Evolutionary conservation across 2,329 filamentous ascomycete genomes (phyloP).

Genomic region (Aspergillus melleus): DNA sequence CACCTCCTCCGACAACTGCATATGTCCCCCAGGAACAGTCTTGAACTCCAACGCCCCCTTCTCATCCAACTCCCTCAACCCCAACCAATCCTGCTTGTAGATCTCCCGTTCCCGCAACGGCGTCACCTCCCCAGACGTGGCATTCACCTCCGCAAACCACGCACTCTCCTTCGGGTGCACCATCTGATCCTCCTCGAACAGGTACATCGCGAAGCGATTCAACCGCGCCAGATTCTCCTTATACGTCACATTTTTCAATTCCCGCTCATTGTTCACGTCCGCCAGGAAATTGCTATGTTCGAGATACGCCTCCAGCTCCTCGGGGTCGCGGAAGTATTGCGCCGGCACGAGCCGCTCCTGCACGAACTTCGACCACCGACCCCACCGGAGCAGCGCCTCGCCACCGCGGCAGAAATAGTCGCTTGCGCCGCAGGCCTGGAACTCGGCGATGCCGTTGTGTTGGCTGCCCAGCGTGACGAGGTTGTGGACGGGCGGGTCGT

Average conservation of each 20-base stretch:
- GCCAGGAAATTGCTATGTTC: slow-evolving; percentile 83
- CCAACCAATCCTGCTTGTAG: slow-evolving; percentile 93
- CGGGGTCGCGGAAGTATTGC: slow-evolving; percentile 84
- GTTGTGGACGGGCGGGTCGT: slow-evolving; percentile 69
- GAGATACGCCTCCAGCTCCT: slow-evolving; percentile 71
- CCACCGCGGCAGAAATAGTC: slow-evolving; percentile 83
- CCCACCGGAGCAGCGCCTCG: slow-evolving; percentile 73
- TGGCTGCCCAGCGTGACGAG: slow-evolving; percentile 88
- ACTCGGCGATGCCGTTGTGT: slow-evolving; percentile 87
- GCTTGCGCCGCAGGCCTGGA: slow-evolving; percentile 66
- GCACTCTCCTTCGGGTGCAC: slow-evolving; percentile 86
- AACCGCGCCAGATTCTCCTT: slow-evolving; percentile 67
- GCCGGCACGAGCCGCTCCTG: slow-evolving; percentile 83
- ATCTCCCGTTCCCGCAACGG: slow-evolving; percentile 67
- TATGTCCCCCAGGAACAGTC: slow-evolving; percentile 74
- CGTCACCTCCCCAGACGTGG: slow-evolving; percentile 61
- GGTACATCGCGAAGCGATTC: slow-evolving; percentile 80
- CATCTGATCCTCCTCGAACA: slow-evolving; percentile 83
- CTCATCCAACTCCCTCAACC: slow-evolving; percentile 74
- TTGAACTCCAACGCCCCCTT: slow-evolving; percentile 77
- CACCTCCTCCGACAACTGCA: slow-evolving; percentile 69
- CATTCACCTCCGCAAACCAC: slow-evolving; percentile 88
- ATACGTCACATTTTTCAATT: slow-evolving; percentile 71
- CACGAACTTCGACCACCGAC: slow-evolving; percentile 77
- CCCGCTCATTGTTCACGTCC: slow-evolving; percentile 92